Evolutionary conservation across 495 filamentous ascomycete species (phyloP).

Genomic region (Penicillium herquei): DNA sequence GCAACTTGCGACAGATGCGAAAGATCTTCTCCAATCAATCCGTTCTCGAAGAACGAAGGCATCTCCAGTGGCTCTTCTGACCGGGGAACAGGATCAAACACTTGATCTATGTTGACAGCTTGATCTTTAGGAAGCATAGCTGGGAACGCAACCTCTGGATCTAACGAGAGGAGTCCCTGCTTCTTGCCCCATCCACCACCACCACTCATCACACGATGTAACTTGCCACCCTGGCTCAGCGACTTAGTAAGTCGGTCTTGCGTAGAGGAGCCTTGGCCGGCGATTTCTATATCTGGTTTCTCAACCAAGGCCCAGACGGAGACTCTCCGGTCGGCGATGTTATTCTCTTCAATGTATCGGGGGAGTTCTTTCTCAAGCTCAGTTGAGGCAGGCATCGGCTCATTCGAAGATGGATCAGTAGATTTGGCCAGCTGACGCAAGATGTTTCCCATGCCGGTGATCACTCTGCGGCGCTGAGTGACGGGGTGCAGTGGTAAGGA

Average conservation of each 20-base stretch:
- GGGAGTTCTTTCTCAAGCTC: constrained; percentile 71
- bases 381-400: constrained; percentile 63
- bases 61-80: constrained; percentile 10
- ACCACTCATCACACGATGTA: constrained; percentile 75
- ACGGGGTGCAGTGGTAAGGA: constrained; percentile 61
- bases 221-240: constrained; percentile 45
- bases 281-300: constrained; percentile 17
- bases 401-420: constrained; percentile 36
- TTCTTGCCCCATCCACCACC: constrained; percentile 91
- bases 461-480: constrained; percentile 61
- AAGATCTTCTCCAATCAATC: constrained; percentile 31
- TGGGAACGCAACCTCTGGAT: constrained; percentile 58
- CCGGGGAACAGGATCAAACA: constrained; percentile 21
- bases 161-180: constrained; percentile 76
- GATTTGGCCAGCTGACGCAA: constrained; percentile 61
- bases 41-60: constrained; percentile 22
- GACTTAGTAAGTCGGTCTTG: constrained; percentile 23
- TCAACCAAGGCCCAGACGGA: constrained; percentile 76
- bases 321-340: constrained; percentile 48
- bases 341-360: constrained; percentile 51
- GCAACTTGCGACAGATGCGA: constrained; percentile 45
- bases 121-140: constrained; percentile 16
- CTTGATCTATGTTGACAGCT: constrained; percentile 14
- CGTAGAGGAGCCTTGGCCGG: constrained; percentile 13
- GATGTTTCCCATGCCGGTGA: constrained; percentile 78